Evolutionary conservation across 345 rosid genomes (phyloP), one percentile per base, ranked within the genome.

Genomic region (Salix koriyanagi): DNA sequence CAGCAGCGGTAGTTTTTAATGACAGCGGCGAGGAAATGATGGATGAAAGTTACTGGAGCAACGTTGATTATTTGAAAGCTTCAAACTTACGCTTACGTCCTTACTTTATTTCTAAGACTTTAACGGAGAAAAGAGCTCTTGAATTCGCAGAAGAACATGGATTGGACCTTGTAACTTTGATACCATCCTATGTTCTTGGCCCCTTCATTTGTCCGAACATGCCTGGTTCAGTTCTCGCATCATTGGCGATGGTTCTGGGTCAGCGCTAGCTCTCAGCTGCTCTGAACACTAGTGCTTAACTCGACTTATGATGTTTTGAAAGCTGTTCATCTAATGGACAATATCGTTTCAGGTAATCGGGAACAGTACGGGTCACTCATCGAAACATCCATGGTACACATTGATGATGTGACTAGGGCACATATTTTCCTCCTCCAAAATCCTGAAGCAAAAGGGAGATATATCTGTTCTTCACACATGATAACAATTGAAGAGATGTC

Each of bases 361-460:
- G 56, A 60, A 4, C 13, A 15, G 1, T 62, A 26, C n/a, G 19
- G 2, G 13, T 2, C 1, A 5, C 52, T 78, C 19, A 26, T 79
- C 50, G 32, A 58, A 1, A 0, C 7, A 3, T 54, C 65, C 0
- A 65, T 71, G 76, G 80, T 78, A 36, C 80, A 72, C 16, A 71
- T 81, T 15, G 91, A 91, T 61, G 94, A 90, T 9, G 80, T 85
- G 65, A 86, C 86, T 2, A 87, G 87, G 1, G 88, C 92, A 10
- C 86, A 86, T 73, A 85, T 89, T 19, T 90, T 75, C 74, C 82
- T 91, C 39, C 60, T 90, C 26, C 92, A 89, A 67, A 58, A 71
- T 74, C 87, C 87, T 16, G 23, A 70, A 8, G 80, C 92, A 2
- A 84, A 84, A 65, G 92, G 94, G 5, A 87, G 94, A 77, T 90